Conservation (phyloP, 306 rosid species). For the Pueraria montana region DNA sequence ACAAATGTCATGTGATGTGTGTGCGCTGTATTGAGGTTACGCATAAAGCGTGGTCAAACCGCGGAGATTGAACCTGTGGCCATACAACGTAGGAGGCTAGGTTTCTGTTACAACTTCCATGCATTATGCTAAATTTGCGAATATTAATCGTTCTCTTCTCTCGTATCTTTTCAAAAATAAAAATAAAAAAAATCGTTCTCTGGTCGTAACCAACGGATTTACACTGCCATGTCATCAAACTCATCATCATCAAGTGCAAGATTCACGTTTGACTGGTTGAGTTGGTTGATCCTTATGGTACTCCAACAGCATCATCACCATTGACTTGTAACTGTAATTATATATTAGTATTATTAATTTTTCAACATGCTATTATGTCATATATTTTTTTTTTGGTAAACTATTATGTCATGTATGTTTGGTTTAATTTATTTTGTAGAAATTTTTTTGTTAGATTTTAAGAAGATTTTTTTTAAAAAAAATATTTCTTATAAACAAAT, state of each 20-base stretch:
- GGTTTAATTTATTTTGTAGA: neutral
- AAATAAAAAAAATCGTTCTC: neutral
- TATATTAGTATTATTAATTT: neutral
- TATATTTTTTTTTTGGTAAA: too few relatives aligned
- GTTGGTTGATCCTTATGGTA: too few relatives aligned
- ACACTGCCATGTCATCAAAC: neutral
- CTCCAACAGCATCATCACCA: neutral
- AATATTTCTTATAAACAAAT: neutral
- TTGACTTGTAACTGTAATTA: neutral
- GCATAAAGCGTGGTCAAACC: slow-evolving; percentile 34
- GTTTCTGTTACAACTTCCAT: neutral
- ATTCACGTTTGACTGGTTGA: slow-evolving; percentile 2
- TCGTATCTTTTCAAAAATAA: too few relatives aligned
- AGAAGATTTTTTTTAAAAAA: neutral
- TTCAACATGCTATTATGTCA: neutral
- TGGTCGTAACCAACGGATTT: neutral
- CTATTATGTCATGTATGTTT: neutral
- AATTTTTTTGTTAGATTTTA: neutral
- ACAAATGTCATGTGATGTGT: neutral
- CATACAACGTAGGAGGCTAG: neutral
- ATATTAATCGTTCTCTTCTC: neutral
- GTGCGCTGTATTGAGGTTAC: neutral
- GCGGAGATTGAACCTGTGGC: neutral
- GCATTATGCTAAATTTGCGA: slow-evolving; percentile 19
- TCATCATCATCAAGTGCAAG: neutral